These are phyloP conservation scores for Spirogloea muscicola DNA, from an alignment of 139 green algal species.

Conservation along the genomic window DNA sequence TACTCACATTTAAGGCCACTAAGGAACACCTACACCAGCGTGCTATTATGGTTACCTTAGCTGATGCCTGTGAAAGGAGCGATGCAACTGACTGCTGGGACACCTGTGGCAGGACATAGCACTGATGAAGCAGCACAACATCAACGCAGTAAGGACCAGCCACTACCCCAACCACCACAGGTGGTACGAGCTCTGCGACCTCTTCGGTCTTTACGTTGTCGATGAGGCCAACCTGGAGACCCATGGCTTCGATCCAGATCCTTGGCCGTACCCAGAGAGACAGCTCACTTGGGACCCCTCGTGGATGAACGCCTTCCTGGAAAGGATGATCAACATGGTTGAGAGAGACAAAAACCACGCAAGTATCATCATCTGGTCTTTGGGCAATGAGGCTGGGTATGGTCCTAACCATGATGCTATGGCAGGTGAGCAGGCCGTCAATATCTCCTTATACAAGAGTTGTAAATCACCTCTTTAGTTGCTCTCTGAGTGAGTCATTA, in stretches of 20 bases:
- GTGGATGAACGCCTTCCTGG: slow-evolving; percentile 38
- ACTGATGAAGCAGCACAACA: slow-evolving; percentile 90
- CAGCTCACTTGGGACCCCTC: slow-evolving; percentile 36
- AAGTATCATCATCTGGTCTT: slow-evolving; percentile 85
- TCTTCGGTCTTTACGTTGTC: slow-evolving; percentile 82
- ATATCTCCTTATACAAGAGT: no score
- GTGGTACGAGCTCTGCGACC: slow-evolving; percentile 64
- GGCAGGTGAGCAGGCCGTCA: slow-evolving; percentile 26
- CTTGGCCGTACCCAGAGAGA: slow-evolving; percentile 7
- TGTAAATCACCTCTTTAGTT: no score
- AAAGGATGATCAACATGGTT: slow-evolving; percentile 61
- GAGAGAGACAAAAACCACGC: slow-evolving; percentile 84
- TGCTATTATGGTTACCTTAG: no score
- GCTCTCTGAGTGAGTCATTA: neutral
- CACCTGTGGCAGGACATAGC: slow-evolving; percentile 62
- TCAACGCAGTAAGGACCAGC: slow-evolving; percentile 89
- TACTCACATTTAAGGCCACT: no score
- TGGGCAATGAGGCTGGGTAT: slow-evolving; percentile 92
- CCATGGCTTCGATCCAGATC: slow-evolving; percentile 85
- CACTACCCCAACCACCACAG: slow-evolving; percentile 92
- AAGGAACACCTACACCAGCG: no score
- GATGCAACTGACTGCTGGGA: no score
- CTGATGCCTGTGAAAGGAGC: no score
- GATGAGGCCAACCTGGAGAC: slow-evolving; percentile 98
- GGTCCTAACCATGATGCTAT: slow-evolving; percentile 51